A percentile compares a stretch with the other conserved stretches of the same genome.
phyloP scores from a whole-genome alignment of 2,329 filamentous ascomycete genomes.

The Juglanconis juglandina region DNA sequence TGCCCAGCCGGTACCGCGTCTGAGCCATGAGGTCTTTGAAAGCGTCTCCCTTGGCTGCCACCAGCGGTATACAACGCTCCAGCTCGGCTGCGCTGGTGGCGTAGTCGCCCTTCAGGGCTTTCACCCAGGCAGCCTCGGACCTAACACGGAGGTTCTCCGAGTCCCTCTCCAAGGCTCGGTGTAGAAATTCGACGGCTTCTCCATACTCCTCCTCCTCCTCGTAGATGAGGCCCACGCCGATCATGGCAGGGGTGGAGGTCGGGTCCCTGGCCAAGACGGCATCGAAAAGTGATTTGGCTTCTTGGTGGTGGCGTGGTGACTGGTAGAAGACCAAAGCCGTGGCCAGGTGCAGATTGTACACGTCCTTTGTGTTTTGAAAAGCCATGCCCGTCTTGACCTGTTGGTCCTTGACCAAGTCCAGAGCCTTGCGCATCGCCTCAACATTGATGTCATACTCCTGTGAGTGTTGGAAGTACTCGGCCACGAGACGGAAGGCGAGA shows the following conservation, averaged over 20 bases:
- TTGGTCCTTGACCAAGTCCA: slow-evolving; percentile 58
- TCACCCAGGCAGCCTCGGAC: slow-evolving; percentile 89
- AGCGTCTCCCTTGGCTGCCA: slow-evolving; percentile 58
- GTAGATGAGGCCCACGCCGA: slow-evolving; percentile 86
- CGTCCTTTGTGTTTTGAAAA: slow-evolving; percentile 68
- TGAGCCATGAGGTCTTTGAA: slow-evolving; percentile 74
- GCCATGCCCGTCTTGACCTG: slow-evolving; percentile 63
- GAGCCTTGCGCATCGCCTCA: slow-evolving; percentile 73
- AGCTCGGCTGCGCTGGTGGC: slow-evolving; percentile 65
- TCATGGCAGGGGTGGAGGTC: slow-evolving; percentile 74
- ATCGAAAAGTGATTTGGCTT: slow-evolving; percentile 84
- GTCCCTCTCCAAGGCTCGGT: slow-evolving; percentile 71
- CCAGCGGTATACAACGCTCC: slow-evolving; percentile 62
- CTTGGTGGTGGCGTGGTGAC: slow-evolving; percentile 81
- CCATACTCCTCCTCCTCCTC: slow-evolving; percentile 90
- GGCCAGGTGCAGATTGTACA: slow-evolving; percentile 72
- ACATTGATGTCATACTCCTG: slow-evolving; percentile 83
- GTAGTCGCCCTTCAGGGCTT: slow-evolving; percentile 76
- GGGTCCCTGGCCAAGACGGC: slow-evolving; percentile 72
- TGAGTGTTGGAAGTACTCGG: slow-evolving; percentile 76
- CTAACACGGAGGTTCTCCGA: slow-evolving; percentile 71
- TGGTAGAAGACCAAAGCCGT: slow-evolving; percentile 91
- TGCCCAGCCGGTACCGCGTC: slow-evolving; percentile 80
- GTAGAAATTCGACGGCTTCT: slow-evolving; percentile 76
- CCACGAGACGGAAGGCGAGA: slow-evolving; percentile 78